These are phyloP conservation scores for Ceratocystis huliohia DNA, from an alignment of 2,329 filamentous ascomycete genomes.

Conservation along the genomic window DNA sequence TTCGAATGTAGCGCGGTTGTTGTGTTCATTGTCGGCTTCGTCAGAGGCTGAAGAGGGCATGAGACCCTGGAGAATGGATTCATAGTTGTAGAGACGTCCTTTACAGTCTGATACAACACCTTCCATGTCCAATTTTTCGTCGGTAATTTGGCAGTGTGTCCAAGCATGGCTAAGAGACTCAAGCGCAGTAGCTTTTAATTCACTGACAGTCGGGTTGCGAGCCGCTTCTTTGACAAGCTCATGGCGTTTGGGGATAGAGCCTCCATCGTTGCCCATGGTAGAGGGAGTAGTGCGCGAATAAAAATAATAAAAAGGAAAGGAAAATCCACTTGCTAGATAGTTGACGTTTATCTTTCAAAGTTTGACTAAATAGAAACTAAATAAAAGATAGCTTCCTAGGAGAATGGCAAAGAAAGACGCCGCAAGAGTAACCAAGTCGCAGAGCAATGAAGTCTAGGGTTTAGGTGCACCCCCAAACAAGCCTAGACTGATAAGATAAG, in stretches of 20 bases:
- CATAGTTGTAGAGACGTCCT: constrained; percentile 89
- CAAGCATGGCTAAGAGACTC: constrained; percentile 80
- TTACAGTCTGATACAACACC: constrained; percentile 74
- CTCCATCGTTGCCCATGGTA: constrained; percentile 91
- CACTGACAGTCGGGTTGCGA: constrained; percentile 64
- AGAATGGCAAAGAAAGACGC: no score
- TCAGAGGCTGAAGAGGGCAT: constrained; percentile 31
- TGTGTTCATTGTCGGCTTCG: constrained; percentile 43
- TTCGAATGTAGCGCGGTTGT: constrained; percentile 31
- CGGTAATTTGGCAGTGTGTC: constrained; percentile 78
- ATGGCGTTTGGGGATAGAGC: constrained; percentile 86
- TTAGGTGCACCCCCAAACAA: background rate
- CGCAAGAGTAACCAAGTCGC: background rate
- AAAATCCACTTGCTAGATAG: background rate
- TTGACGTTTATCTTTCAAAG: no score
- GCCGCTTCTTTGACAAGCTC: constrained; percentile 94
- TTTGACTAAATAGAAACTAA: no score
- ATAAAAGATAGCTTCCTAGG: no score
- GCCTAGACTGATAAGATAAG: constrained; percentile 4
- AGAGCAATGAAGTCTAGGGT: background rate
- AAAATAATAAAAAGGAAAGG: background rate
- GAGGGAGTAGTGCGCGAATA: background rate
- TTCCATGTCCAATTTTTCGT: constrained; percentile 52
- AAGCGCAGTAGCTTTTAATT: constrained; percentile 76
- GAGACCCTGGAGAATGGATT: constrained; percentile 58